Conservation (phyloP, 164 flowering plant genomes). For the Protea cynaroides region DNA sequence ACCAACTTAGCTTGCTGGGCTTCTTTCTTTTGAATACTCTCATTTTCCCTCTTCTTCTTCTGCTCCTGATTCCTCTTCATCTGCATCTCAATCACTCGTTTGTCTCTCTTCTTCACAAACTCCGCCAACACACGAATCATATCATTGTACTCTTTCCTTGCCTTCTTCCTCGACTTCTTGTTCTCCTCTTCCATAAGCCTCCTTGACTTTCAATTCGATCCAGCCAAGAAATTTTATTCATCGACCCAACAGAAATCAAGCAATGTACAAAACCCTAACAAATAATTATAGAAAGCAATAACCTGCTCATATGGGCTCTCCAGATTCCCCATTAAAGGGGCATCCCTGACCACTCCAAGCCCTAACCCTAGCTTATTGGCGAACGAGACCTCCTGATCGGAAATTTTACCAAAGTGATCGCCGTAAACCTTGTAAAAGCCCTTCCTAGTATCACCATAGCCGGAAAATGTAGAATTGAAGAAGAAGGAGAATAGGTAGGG, state of each 20-base stretch:
- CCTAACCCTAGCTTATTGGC: constrained; percentile 52
- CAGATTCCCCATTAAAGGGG: constrained; percentile 80
- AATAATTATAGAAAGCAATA: constrained; percentile 73
- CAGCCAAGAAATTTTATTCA: constrained; percentile 55
- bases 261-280: constrained; percentile 70
- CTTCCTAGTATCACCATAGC: constrained; percentile 46
- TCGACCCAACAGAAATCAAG: constrained; percentile 93
- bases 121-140: constrained; percentile 78
- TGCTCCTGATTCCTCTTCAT: too few species aligned
- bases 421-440: constrained; percentile 81
- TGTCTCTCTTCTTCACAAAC: constrained; percentile 95
- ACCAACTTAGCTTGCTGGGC: constrained; percentile 58
- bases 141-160: constrained; percentile 80
- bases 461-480: constrained; percentile 66
- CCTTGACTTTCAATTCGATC: constrained; percentile 57
- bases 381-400: constrained; percentile 50
- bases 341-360: constrained; percentile 45
- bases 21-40: constrained; percentile 51
- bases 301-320: constrained; percentile 69
- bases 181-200: constrained; percentile 92
- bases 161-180: constrained; percentile 83
- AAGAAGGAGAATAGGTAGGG: constrained; percentile 46
- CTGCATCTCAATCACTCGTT: constrained; percentile 85
- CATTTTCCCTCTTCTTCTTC: constrained; percentile 60
- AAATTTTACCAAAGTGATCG: constrained; percentile 54